These are phyloP conservation scores for Tetrahymena borealis DNA, from an alignment of 73 alveolate genomes.

Conservation along the genomic window DNA sequence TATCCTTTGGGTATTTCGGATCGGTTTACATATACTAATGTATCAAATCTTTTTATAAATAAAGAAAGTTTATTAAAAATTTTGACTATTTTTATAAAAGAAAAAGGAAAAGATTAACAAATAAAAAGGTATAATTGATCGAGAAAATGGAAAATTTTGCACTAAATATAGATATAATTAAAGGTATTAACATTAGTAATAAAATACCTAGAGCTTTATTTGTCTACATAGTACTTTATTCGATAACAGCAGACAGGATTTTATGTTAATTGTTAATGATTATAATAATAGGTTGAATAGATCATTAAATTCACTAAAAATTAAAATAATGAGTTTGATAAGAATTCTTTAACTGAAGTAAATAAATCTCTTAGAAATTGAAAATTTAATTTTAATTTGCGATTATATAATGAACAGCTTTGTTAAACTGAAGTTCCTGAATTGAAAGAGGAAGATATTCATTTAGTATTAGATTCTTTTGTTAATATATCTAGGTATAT, in stretches of 20 bases:
- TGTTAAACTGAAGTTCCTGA: not conserved
- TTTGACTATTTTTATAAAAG: not conserved
- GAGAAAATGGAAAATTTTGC: not conserved
- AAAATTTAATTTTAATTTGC: too few relatives aligned
- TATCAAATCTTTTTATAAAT: not conserved
- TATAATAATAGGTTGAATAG: not conserved
- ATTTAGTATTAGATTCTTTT: not conserved
- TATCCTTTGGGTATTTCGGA: not conserved
- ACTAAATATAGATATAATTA: not conserved
- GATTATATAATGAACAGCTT: too few relatives aligned
- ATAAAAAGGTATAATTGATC: not conserved
- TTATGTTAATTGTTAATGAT: not conserved
- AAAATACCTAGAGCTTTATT: not conserved
- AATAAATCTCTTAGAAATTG: not conserved
- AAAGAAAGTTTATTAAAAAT: not conserved
- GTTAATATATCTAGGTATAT: not conserved
- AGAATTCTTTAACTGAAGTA: not conserved
- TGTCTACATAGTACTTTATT: not conserved
- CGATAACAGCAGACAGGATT: not conserved
- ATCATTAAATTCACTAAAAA: not conserved
- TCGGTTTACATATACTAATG: not conserved
- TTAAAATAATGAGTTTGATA: not conserved
- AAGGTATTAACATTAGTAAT: not conserved
- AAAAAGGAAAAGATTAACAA: not conserved
- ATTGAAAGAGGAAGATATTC: not conserved